Evolutionary conservation across 1,284 basidiomycete genomes (phyloP), one percentile per base, ranked within the genome.

Genomic region (Sporisorium scitamineum): DNA sequence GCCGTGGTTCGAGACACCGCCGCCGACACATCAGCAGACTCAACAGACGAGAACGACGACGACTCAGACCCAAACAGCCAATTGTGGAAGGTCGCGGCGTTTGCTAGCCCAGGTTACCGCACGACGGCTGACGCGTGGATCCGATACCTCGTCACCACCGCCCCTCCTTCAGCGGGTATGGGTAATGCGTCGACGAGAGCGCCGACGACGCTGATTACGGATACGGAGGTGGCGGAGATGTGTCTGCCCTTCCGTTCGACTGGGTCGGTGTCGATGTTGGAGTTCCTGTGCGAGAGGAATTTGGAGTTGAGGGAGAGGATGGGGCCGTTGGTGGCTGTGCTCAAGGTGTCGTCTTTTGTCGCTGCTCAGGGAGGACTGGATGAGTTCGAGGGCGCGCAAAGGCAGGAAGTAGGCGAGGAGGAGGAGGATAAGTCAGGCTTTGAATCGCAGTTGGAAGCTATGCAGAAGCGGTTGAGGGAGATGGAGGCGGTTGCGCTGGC

Each of bases 71-170:
- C 69, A 2, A 55, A 54, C 39, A 58, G 26, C 20, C 31, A 61
- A 39, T 32, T 26, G 3, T 76, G 73, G 73, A 71, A 64, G 32
- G 13, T 2, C 3, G 14, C 37, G 4, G 61, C 69, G 0, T 59
- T n/a, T 22, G 10, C 56, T 18, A 48, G 54, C 13, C 10, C 50
- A 7, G 66, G 57, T 22, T 76, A 72, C 45, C 58, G 65, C 41
- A 52, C 58, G 11, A 72, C 70, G 11, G 65, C 66, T 24, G 62
- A 66, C 29, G 69, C 74, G 3, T 76, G 74, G 74, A 32, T 72
- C 5, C 62, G 65, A 3, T 54, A 67, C 44, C 66, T 76, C 14
- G 34, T 72, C 34, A 53, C 55, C 34, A 51, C 29, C 20, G 42
- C 55, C 2, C 62, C 69, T 10, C 54, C 61, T 26, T 13, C 69